phyloP scores from a whole-genome alignment of 208 protist genomes.

The Kentomonas sorsogonicus region DNA sequence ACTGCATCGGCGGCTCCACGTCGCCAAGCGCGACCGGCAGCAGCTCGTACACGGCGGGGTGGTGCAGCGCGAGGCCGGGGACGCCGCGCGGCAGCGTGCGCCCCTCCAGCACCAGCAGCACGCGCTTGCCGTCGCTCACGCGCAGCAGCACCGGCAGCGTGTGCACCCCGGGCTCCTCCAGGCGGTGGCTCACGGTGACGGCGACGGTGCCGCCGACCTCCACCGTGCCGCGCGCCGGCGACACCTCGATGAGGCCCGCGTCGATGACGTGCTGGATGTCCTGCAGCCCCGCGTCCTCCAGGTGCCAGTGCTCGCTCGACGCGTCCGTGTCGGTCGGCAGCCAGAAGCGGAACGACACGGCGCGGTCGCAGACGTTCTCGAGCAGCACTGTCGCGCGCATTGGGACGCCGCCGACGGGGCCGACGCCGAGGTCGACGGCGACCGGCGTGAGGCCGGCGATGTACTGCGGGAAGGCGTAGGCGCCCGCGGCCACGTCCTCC shows the following conservation, averaged over 20 bases:
- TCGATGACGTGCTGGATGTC: constrained; percentile 75
- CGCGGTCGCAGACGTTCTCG: constrained; percentile 74
- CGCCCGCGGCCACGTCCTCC: constrained; percentile 33
- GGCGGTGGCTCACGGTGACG: constrained; percentile 67
- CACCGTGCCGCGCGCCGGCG: constrained; percentile 53
- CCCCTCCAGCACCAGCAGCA: constrained; percentile 78
- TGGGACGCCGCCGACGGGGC: constrained; percentile 19
- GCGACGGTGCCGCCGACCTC: constrained; percentile 40
- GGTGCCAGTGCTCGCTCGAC: constrained; percentile 77
- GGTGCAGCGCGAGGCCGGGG: constrained; percentile 55
- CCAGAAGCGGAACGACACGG: constrained; percentile 58
- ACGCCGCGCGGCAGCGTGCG: constrained; percentile 65
- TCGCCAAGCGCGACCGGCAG: constrained; percentile 87
- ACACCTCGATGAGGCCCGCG: constrained; percentile 51
- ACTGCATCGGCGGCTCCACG: constrained; percentile 80
- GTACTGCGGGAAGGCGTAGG: constrained; percentile 75
- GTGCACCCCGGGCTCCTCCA: constrained; percentile 58
- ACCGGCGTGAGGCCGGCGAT: constrained; percentile 63
- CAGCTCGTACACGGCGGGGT: constrained; percentile 51
- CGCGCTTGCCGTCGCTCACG: constrained; percentile 60
- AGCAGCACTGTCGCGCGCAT: constrained; percentile 47
- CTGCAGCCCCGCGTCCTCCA: constrained; percentile 64
- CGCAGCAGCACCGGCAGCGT: constrained; percentile 76
- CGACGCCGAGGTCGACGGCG: constrained; percentile 76
- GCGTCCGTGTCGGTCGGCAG: constrained; percentile 86